Conservation (phyloP, 1,284 basidiomycete genomes). For the Puccinia triticina region DNA sequence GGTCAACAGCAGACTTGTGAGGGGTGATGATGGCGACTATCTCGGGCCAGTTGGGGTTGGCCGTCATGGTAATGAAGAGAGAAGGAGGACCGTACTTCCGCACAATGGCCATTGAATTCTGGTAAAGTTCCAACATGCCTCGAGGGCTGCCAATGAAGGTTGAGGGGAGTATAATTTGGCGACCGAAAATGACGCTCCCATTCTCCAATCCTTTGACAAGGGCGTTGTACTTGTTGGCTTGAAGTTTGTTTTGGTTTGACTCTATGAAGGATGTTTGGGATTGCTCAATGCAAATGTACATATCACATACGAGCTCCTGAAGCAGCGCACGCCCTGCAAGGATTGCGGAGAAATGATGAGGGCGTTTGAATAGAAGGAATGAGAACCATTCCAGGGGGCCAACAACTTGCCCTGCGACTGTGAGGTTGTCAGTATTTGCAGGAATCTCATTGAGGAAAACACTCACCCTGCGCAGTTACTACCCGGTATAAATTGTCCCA, state of each 20-base stretch:
- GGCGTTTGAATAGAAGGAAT: no score
- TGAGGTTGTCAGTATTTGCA: no score
- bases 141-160: conserved; percentile 1
- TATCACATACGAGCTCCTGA: background rate
- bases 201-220: background rate
- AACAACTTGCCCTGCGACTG: no score
- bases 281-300: background rate
- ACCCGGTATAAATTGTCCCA: background rate
- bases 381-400: no score
- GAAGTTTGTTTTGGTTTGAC: background rate
- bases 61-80: conserved; percentile 28
- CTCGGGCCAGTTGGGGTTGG: background rate
- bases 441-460: no score
- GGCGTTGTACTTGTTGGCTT: background rate
- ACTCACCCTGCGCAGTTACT: no score
- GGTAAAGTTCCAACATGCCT: conserved; percentile 13
- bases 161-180: background rate
- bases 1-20: no score
- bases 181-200: background rate
- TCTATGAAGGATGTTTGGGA: background rate
- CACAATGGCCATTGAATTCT: conserved; percentile 13
- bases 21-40: background rate
- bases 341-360: no score
- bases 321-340: background rate
- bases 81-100: conserved; percentile 1